A percentile compares a stretch with the other conserved stretches of the same genome.
Evolutionary conservation across 2,329 filamentous ascomycete genomes (phyloP).

Genomic region (Alternaria dauci): DNA sequence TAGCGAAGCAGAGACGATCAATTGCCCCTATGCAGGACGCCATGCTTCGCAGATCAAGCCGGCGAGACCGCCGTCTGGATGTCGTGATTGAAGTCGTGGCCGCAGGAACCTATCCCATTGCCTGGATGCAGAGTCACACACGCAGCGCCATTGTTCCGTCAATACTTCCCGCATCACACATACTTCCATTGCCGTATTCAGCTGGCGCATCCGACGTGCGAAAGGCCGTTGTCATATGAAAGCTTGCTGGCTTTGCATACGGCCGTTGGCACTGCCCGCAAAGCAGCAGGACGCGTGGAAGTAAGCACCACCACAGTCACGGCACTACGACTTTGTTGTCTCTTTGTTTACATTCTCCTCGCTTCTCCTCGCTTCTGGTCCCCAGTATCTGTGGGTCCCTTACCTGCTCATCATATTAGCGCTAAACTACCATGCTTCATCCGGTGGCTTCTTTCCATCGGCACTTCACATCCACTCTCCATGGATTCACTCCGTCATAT

Average conservation of each 20-base stretch:
- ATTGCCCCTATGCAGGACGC: constrained; percentile 24
- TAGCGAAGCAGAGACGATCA: constrained; percentile 11
- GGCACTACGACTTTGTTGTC: background rate
- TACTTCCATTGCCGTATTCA: constrained; percentile 4
- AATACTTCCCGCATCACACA: constrained; percentile 29
- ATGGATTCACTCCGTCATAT: background rate
- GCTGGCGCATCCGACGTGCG: constrained; percentile 7
- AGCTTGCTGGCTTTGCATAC: constrained; percentile 12
- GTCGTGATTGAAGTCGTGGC: constrained; percentile 21
- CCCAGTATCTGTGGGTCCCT: background rate
- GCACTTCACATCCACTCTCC: constrained; percentile 8
- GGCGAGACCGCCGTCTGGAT: constrained; percentile 17
- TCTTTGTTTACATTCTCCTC: background rate
- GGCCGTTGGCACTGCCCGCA: background rate
- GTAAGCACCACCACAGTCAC: background rate
- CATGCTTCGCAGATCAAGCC: constrained; percentile 16
- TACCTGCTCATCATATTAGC: background rate
- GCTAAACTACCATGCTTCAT: background rate
- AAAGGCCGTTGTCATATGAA: background rate
- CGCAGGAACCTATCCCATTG: constrained; percentile 22
- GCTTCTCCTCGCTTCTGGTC: background rate
- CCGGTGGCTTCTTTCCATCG: constrained; percentile 8
- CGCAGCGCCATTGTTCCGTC: constrained; percentile 26
- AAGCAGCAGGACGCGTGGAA: background rate
- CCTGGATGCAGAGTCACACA: constrained; percentile 20